These are phyloP conservation scores for Canna indica DNA, from an alignment of 176 grass and related monocot genomes.

Conservation along the genomic window DNA sequence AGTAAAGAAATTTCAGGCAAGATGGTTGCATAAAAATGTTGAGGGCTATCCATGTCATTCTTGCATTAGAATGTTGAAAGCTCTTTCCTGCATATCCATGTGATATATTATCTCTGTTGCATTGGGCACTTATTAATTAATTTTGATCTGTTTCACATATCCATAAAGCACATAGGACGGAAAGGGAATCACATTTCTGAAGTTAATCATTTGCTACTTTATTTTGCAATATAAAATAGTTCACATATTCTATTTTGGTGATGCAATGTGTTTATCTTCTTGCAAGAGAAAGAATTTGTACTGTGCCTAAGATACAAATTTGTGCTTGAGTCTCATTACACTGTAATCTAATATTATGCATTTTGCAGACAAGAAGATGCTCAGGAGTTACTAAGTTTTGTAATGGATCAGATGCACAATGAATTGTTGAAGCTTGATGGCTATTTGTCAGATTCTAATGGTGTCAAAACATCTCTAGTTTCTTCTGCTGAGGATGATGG, in stretches of 20 bases:
- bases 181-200: not conserved
- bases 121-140: not conserved
- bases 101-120: not conserved
- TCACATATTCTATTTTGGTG: not conserved
- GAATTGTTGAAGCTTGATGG: slow-evolving; percentile 81
- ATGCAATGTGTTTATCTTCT: not conserved
- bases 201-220: not conserved
- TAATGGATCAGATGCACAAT: slow-evolving; percentile 93
- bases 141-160: not conserved
- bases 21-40: too few relatives aligned
- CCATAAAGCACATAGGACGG: not conserved
- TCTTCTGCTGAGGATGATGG: slow-evolving; percentile 70
- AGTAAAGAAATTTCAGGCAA: too few relatives aligned
- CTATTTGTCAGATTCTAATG: slow-evolving; percentile 39
- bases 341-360: not conserved
- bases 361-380: slow-evolving; percentile 94
- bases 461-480: slow-evolving; percentile 35
- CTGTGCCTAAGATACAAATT: not conserved
- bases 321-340: not conserved
- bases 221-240: not conserved
- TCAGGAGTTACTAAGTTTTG: slow-evolving; percentile 88
- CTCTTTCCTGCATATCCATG: not conserved
- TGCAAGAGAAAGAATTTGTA: not conserved
- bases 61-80: not conserved
- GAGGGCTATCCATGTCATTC: too few relatives aligned